phyloP scores from a whole-genome alignment of 2,329 filamentous ascomycete genomes.

The Cordyceps pruinosa region DNA sequence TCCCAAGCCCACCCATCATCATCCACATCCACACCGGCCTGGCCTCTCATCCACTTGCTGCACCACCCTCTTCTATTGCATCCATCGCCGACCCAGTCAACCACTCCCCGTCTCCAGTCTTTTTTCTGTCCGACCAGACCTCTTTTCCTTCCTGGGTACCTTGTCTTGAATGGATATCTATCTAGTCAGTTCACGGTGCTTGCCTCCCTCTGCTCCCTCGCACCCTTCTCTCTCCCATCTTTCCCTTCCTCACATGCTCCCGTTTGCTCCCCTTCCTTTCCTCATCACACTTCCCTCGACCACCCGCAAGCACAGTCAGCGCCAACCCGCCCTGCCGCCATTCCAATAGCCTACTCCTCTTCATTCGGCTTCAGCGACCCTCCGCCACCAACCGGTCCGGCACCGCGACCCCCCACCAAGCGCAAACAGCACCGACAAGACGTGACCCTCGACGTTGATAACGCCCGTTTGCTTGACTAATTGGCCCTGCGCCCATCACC shows the following conservation, averaged over 20 bases:
- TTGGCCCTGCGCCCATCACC: not conserved
- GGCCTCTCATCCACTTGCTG: not conserved
- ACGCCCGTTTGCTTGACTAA: not conserved
- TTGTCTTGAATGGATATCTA: not conserved
- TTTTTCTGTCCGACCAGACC: not conserved
- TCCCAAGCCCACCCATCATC: not conserved
- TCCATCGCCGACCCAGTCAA: constrained; percentile 8
- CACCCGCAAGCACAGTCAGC: not conserved
- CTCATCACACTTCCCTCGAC: not conserved
- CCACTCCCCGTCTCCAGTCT: constrained; percentile 7
- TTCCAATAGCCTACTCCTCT: constrained; percentile 2
- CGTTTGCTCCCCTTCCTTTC: not conserved
- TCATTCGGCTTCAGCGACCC: not conserved
- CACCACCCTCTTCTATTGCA: not conserved
- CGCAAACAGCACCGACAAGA: constrained; percentile 2
- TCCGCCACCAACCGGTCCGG: not conserved
- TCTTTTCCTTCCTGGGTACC: not conserved
- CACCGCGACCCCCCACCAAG: constrained; percentile 1
- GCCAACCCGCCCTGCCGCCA: not conserved
- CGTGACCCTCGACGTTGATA: not conserved
- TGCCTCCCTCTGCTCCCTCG: not conserved
- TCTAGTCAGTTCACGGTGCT: not conserved
- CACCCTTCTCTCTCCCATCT: not conserved
- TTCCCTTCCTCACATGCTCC: no score
- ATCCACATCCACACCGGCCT: not conserved